phyloP scores from a whole-genome alignment of 805 yeast genomes.

The Wickerhamomyces queroliae region DNA sequence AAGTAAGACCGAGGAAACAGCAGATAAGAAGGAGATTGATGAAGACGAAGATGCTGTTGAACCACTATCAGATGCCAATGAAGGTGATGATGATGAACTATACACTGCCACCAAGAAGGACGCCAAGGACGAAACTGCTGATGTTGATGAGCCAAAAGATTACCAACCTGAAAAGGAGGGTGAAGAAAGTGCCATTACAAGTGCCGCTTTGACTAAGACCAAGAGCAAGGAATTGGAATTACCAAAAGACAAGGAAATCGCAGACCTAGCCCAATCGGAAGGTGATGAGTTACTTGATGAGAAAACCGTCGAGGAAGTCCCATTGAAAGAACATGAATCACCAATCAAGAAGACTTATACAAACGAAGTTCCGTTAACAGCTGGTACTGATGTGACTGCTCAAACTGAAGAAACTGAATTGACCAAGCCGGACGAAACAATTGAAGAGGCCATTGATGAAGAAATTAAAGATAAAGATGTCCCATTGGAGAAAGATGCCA shows the following conservation, averaged over 20 bases:
- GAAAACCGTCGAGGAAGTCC: conserved; percentile 1
- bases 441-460: not conserved
- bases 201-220: not conserved
- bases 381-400: not conserved
- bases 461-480: not conserved
- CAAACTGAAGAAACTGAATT: not conserved
- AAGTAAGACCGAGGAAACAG: conserved; percentile 1
- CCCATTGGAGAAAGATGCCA: not conserved
- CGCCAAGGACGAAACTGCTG: not conserved
- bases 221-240: conserved; percentile 1
- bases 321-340: not conserved
- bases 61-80: conserved; percentile 1
- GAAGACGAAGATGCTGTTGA: conserved; percentile 4
- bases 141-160: not conserved
- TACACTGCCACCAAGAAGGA: not conserved
- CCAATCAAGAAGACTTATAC: not conserved
- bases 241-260: conserved; percentile 1
- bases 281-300: conserved; percentile 7
- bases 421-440: not conserved
- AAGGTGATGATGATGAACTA: conserved; percentile 1
- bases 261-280: conserved; percentile 4
- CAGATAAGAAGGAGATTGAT: conserved; percentile 1
- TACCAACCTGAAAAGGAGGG: not conserved
- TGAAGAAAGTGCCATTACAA: conserved; percentile 2
- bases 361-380: not conserved